Percentiles rank a stretch among this genome's conserved stretches.
Conservation (phyloP, 768 basidiomycete genomes). For the Serendipita indica region DNA sequence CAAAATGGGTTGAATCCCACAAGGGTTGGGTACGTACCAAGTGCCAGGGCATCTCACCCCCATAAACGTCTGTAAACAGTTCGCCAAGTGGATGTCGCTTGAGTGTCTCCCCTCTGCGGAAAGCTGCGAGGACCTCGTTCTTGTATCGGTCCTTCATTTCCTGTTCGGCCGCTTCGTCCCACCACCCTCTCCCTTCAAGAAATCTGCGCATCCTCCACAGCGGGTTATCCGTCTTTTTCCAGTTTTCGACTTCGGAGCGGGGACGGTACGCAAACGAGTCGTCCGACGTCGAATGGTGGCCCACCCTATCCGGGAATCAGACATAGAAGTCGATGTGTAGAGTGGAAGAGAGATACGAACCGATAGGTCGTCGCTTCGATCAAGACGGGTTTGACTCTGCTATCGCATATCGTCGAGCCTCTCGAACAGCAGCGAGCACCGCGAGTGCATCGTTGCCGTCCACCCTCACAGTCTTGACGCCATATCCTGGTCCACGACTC, state of each 20-base stretch:
- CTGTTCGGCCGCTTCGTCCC: conserved; percentile 61
- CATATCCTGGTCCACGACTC: conserved; percentile 80
- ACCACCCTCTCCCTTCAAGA: conserved; percentile 75
- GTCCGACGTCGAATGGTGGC: conserved; percentile 92
- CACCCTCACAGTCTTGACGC: conserved; percentile 79
- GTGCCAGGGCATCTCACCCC: conserved; percentile 71
- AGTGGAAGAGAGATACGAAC: conserved; percentile 23
- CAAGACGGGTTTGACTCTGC: conserved; percentile 65
- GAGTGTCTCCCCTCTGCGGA: conserved; percentile 59
- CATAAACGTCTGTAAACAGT: conserved; percentile 79
- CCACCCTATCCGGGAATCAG: conserved; percentile 36
- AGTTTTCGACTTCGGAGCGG: conserved; percentile 79
- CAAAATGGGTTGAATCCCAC: background rate
- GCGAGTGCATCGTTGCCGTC: conserved; percentile 90
- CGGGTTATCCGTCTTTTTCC: conserved; percentile 83
- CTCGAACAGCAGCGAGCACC: conserved; percentile 56
- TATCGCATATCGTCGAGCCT: conserved; percentile 55
- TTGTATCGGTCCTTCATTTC: conserved; percentile 52
- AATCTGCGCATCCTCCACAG: conserved; percentile 71
- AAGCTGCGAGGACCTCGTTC: conserved; percentile 60
- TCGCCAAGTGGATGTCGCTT: conserved; percentile 58
- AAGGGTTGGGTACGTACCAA: conserved; percentile 37
- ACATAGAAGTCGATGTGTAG: background rate
- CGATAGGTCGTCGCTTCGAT: conserved; percentile 88
- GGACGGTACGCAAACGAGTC: conserved; percentile 90